These are phyloP conservation scores for Daldinia grandis DNA, from an alignment of 495 filamentous ascomycete species.

Conservation along the genomic window DNA sequence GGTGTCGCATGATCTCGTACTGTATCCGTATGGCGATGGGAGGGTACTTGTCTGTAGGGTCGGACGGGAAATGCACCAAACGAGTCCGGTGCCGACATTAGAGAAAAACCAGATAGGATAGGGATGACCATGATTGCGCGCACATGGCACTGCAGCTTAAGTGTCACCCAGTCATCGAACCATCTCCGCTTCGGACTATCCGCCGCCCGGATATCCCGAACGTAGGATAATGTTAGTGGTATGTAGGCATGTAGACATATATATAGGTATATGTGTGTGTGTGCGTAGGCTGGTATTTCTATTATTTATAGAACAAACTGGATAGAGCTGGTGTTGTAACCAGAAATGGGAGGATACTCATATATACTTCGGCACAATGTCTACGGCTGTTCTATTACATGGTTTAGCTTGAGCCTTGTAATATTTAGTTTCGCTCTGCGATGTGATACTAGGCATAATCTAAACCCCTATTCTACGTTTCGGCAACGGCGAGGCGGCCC, in stretches of 20 bases:
- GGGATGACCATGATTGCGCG: constrained; percentile 36
- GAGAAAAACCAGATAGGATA: constrained; percentile 12
- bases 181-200: constrained; percentile 38
- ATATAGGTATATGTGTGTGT: background rate
- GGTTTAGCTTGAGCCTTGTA: background rate
- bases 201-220: constrained; percentile 30
- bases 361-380: background rate
- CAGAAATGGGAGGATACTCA: background rate
- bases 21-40: background rate
- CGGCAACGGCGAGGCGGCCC: constrained; percentile 39
- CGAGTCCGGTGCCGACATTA: constrained; percentile 31
- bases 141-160: constrained; percentile 36
- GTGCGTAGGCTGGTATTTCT: background rate
- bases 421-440: background rate
- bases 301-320: background rate
- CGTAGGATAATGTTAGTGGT: background rate
- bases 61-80: constrained; percentile 27
- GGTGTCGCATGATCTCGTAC: constrained; percentile 12
- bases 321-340: background rate
- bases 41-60: constrained; percentile 11
- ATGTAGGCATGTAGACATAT: background rate
- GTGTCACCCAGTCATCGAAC: constrained; percentile 27
- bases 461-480: constrained; percentile 19
- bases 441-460: constrained; percentile 3
- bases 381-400: background rate